phyloP scores from a whole-genome alignment of 2,329 filamentous ascomycete genomes.

The Teratosphaeria epicoccoides region DNA sequence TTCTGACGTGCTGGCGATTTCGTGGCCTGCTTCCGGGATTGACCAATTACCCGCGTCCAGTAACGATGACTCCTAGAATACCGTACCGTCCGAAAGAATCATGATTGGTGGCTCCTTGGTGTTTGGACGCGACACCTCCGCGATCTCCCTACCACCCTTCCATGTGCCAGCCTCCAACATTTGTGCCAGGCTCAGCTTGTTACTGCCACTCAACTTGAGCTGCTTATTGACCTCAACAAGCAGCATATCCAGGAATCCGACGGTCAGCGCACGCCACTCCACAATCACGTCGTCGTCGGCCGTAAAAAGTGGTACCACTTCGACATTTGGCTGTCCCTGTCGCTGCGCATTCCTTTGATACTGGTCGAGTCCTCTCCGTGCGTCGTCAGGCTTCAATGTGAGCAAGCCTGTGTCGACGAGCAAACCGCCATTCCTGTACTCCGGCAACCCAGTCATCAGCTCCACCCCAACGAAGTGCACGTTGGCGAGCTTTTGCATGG shows the following conservation, averaged over 20 bases:
- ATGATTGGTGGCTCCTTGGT: constrained; percentile 95
- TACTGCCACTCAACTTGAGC: constrained; percentile 57
- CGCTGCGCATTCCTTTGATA: constrained; percentile 61
- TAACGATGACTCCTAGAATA: constrained; percentile 54
- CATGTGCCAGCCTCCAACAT: constrained; percentile 92
- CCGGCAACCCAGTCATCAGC: constrained; percentile 77
- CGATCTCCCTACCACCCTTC: constrained; percentile 96
- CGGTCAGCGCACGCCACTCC: constrained; percentile 66
- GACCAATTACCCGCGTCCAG: constrained; percentile 14
- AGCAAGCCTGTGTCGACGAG: constrained; percentile 77
- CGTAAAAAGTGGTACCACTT: constrained; percentile 63
- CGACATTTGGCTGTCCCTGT: constrained; percentile 59
- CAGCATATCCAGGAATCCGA: constrained; percentile 63
- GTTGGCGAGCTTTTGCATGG: constrained; percentile 70
- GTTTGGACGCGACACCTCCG: constrained; percentile 88
- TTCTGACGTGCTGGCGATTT: neutral
- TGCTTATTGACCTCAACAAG: constrained; percentile 57
- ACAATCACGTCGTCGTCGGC: constrained; percentile 69
- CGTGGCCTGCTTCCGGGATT: neutral
- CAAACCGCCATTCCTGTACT: constrained; percentile 85
- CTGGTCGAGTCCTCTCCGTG: constrained; percentile 58
- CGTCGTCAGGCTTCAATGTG: constrained; percentile 60
- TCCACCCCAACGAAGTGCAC: constrained; percentile 74
- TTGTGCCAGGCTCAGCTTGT: constrained; percentile 68
- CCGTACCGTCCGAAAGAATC: constrained; percentile 90